Conservation (phyloP, 2,329 filamentous ascomycete species). For the Verticillium alfalfae region DNA sequence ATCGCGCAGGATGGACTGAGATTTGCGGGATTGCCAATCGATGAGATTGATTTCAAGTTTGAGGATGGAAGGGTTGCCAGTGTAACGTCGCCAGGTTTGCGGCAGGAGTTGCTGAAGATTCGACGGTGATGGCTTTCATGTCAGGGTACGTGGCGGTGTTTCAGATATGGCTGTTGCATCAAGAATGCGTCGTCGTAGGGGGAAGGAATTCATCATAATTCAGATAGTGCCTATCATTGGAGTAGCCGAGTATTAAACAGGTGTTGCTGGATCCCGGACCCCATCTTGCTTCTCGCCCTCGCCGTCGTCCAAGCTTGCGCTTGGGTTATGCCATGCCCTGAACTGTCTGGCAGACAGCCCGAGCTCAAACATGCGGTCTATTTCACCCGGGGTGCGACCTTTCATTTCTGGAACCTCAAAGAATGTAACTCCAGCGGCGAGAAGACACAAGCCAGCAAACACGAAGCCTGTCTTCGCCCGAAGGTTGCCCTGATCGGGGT, state of each 20-base stretch:
- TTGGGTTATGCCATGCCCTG: constrained; percentile 7
- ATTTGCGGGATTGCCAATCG: background rate
- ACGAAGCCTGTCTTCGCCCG: constrained; percentile 35
- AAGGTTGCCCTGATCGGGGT: constrained; percentile 26
- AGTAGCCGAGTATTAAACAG: background rate
- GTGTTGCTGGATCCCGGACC: background rate
- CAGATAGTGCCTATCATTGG: no score
- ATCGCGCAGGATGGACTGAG: background rate
- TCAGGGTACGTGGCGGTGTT: no score
- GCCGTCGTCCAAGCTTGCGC: background rate
- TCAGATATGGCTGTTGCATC: no score
- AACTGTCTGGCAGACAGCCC: constrained; percentile 20
- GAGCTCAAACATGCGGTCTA: constrained; percentile 34
- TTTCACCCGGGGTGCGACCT: constrained; percentile 37
- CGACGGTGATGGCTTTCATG: background rate
- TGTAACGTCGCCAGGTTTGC: background rate
- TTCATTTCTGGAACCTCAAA: constrained; percentile 48
- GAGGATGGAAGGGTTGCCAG: background rate
- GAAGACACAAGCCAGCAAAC: constrained; percentile 27
- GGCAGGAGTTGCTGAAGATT: background rate
- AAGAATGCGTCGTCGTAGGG: no score
- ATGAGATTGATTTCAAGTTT: constrained; percentile 1
- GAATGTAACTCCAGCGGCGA: constrained; percentile 31
- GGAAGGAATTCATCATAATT: no score
- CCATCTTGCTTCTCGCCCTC: background rate